These are phyloP conservation scores for Alternaria infectoria DNA, from an alignment of 2,329 filamentous ascomycete species.

Conservation along the genomic window DNA sequence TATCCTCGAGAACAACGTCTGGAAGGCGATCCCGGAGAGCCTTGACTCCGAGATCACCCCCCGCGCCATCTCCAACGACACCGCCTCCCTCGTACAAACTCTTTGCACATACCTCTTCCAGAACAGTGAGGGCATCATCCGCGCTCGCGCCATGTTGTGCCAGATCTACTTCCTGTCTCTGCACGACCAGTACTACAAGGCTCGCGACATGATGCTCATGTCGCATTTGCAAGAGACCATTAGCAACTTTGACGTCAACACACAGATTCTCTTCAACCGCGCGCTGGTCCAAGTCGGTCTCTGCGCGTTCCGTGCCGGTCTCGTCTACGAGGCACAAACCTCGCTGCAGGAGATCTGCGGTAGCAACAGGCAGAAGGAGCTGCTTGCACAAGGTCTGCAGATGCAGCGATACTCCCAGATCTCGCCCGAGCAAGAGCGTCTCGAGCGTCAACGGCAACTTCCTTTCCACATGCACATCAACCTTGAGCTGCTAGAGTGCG, in stretches of 20 bases:
- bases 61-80: constrained; percentile 70
- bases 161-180: constrained; percentile 98
- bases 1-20: constrained; percentile 92
- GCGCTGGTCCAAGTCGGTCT: constrained; percentile 97
- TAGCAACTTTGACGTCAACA: constrained; percentile 92
- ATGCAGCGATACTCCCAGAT: constrained; percentile 97
- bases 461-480: constrained; percentile 99
- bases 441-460: constrained; percentile 95
- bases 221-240: constrained; percentile 98
- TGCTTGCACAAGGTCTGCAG: constrained; percentile 96
- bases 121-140: constrained; percentile 93
- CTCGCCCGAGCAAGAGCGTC: constrained; percentile 94
- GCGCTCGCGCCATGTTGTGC: constrained; percentile 95
- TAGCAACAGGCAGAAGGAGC: constrained; percentile 95
- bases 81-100: constrained; percentile 77
- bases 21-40: constrained; percentile 75
- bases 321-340: constrained; percentile 97
- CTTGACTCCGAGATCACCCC: constrained; percentile 84
- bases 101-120: constrained; percentile 95
- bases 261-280: constrained; percentile 98
- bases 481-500: constrained; percentile 94
- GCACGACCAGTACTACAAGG: constrained; percentile 97
- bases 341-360: constrained; percentile 98
- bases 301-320: constrained; percentile 94
- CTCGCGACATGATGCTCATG: constrained; percentile 99